phyloP scores from a whole-genome alignment of 345 rosid species.

The Salix purpurea region DNA sequence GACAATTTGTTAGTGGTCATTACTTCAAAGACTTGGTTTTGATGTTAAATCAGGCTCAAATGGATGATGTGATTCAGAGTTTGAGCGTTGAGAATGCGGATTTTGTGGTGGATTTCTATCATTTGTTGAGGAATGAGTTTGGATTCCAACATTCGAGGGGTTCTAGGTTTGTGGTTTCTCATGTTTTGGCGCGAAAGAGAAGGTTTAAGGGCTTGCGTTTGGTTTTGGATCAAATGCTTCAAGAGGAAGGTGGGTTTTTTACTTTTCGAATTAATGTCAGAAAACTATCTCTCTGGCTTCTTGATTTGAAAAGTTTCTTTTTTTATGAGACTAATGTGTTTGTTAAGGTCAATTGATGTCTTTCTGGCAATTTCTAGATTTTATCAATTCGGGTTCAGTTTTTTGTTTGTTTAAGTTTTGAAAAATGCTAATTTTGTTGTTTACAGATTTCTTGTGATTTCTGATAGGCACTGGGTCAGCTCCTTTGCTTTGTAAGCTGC shows the following conservation, averaged over 20 bases:
- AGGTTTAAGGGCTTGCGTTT: constrained; percentile 49
- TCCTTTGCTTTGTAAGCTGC: constrained; percentile 49
- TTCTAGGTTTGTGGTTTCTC: constrained; percentile 49
- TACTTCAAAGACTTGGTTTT: constrained; percentile 32
- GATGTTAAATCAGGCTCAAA: constrained; percentile 38
- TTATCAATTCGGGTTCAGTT: background rate
- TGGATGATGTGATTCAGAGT: constrained; percentile 41
- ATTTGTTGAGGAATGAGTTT: constrained; percentile 44
- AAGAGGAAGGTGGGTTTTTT: constrained; percentile 50
- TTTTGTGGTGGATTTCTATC: constrained; percentile 47
- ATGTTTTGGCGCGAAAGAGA: constrained; percentile 44
- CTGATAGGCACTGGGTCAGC: constrained; percentile 69
- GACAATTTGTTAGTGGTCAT: constrained; percentile 32
- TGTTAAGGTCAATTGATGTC: background rate
- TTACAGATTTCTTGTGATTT: constrained; percentile 39
- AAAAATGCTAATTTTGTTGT: constrained; percentile 26
- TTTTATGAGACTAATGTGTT: background rate
- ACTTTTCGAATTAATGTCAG: background rate
- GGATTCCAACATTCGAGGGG: constrained; percentile 53
- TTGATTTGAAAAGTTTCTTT: too few species aligned
- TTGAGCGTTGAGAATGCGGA: constrained; percentile 45
- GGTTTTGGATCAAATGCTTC: constrained; percentile 45
- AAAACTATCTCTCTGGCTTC: background rate
- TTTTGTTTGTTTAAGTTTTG: background rate
- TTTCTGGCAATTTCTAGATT: background rate